phyloP scores from a whole-genome alignment of 2,329 filamentous ascomycete species.

The Thelonectria rubi region DNA sequence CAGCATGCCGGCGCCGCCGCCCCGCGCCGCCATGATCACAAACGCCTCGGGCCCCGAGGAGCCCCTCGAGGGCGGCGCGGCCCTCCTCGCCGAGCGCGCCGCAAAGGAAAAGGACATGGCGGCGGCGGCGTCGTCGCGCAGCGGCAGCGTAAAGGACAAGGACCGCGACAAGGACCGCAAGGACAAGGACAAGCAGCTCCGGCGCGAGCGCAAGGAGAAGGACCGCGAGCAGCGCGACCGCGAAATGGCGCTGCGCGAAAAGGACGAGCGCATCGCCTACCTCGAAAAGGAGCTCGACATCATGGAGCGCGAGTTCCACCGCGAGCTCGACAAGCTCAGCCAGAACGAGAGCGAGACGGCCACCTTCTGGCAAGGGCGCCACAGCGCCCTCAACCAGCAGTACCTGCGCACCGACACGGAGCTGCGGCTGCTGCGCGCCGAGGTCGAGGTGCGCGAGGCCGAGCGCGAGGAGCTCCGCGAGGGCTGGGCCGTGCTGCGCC shows the following conservation, averaged over 20 bases:
- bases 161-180: constrained; percentile 43
- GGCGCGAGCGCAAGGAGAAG: constrained; percentile 37
- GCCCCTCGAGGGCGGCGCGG: constrained; percentile 39
- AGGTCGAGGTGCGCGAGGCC: constrained; percentile 58
- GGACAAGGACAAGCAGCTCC: constrained; percentile 33
- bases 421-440: constrained; percentile 59
- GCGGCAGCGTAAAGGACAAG: constrained; percentile 43
- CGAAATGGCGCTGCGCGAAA: constrained; percentile 51
- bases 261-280: constrained; percentile 61
- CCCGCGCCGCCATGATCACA: constrained; percentile 43
- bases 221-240: constrained; percentile 35
- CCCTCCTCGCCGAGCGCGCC: constrained; percentile 36
- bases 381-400: constrained; percentile 61
- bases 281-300: constrained; percentile 62
- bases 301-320: constrained; percentile 63
- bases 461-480: constrained; percentile 60
- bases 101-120: constrained; percentile 39
- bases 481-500: constrained; percentile 58
- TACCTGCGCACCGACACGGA: constrained; percentile 62
- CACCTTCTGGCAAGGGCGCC: constrained; percentile 66
- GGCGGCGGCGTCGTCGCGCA: constrained; percentile 43
- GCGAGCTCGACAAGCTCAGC: constrained; percentile 62
- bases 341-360: constrained; percentile 64
- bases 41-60: constrained; percentile 36
- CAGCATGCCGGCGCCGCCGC: constrained; percentile 45